phyloP scores from a whole-genome alignment of 495 filamentous ascomycete genomes.

The Durotheca rogersii region DNA sequence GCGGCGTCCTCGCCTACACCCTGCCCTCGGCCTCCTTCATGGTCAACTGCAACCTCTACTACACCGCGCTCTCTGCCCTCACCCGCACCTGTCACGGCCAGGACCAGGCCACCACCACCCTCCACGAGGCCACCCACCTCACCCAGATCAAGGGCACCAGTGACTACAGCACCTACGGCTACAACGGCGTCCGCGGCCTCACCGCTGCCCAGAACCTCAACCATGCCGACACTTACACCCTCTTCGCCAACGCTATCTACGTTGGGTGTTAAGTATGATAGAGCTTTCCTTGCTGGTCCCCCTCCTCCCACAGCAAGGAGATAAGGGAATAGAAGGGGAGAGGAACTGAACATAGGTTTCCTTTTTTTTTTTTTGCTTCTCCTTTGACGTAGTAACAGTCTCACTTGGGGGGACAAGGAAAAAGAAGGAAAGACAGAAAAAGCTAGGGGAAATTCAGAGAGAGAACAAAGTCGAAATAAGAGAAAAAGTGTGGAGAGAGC shows the following conservation, averaged over 20 bases:
- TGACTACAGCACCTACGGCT: conserved; percentile 60
- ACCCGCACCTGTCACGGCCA: conserved; percentile 25
- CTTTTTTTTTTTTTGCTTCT: too few species aligned
- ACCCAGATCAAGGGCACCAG: conserved; percentile 58
- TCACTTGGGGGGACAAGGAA: neutral
- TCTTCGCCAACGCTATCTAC: conserved; percentile 56
- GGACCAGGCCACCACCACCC: conserved; percentile 59
- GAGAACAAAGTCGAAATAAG: too few species aligned
- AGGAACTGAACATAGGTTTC: too few species aligned
- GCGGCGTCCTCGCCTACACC: conserved; percentile 60
- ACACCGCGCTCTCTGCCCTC: conserved; percentile 37
- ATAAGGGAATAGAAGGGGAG: conserved; percentile 1
- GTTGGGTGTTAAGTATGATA: conserved; percentile 30
- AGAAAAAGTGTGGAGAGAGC: too few species aligned
- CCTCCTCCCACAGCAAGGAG: neutral
- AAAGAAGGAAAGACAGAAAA: conserved; percentile 2
- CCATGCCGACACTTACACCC: conserved; percentile 64
- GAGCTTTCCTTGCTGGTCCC: neutral
- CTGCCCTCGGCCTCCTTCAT: conserved; percentile 53
- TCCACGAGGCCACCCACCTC: conserved; percentile 66
- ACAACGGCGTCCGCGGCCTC: conserved; percentile 48
- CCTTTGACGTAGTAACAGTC: conserved; percentile 2
- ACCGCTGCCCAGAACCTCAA: conserved; percentile 47
- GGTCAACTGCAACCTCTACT: conserved; percentile 61
- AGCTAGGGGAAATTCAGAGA: neutral